These are phyloP conservation scores for Cunninghamia lanceolata DNA, from an alignment of 75 land plant species.

Conservation along the genomic window DNA sequence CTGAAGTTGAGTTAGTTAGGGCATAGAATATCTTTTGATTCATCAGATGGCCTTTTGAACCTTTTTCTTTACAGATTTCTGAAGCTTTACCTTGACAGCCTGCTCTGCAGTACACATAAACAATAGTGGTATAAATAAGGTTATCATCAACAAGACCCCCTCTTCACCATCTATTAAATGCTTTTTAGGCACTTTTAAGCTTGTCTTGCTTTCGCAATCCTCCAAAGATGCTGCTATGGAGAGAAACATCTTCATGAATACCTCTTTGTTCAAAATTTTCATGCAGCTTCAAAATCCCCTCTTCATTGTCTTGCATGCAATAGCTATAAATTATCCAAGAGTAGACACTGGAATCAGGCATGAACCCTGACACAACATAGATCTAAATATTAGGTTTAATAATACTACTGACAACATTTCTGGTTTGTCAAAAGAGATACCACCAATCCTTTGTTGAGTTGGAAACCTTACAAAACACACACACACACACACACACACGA, in stretches of 20 bases:
- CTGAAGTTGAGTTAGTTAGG: slow-evolving; percentile 36
- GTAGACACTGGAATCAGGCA: slow-evolving; percentile 43
- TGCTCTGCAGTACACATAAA: slow-evolving; percentile 41
- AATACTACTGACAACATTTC: neutral
- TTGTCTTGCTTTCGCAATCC: slow-evolving; percentile 45
- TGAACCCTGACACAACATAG: slow-evolving; percentile 35
- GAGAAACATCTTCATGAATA: slow-evolving; percentile 16
- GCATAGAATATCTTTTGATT: slow-evolving; percentile 25
- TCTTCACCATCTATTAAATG: slow-evolving; percentile 33
- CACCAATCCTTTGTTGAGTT: neutral
- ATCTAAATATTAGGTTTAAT: neutral
- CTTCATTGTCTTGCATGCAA: slow-evolving; percentile 37
- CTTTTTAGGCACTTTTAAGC: slow-evolving; percentile 38
- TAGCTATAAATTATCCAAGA: slow-evolving; percentile 56
- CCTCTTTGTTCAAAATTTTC: slow-evolving; percentile 46
- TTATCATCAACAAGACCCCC: slow-evolving; percentile 39
- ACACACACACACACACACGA: neutral
- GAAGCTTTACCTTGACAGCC: slow-evolving; percentile 34
- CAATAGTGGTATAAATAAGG: slow-evolving; percentile 37
- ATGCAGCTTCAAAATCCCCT: slow-evolving; percentile 28
- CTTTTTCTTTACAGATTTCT: slow-evolving; percentile 43
- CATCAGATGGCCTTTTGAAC: slow-evolving; percentile 32
- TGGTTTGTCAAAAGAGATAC: neutral
- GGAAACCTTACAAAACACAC: neutral
- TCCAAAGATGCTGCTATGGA: slow-evolving; percentile 52